Conservation (phyloP, 2,329 filamentous ascomycete species). For the Trichoderma semiorbis region DNA sequence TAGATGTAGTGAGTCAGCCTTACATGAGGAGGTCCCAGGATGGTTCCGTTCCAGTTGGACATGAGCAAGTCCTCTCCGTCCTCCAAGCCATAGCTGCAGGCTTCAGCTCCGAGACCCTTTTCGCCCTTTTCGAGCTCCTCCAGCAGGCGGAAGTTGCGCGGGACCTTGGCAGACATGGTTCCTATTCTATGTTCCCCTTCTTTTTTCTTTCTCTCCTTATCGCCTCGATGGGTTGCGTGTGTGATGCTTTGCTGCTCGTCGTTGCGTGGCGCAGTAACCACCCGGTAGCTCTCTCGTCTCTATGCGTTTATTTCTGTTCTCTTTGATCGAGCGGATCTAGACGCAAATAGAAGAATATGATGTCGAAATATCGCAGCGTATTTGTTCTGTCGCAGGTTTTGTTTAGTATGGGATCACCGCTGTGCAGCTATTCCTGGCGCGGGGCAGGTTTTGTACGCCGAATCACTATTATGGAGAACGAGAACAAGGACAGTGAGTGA, state of each 20-base stretch:
- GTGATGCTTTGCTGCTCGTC: background rate
- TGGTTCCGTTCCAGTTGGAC: constrained; percentile 98
- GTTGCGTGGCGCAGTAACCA: background rate
- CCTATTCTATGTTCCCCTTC: background rate
- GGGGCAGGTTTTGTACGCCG: constrained; percentile 23
- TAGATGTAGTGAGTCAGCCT: background rate
- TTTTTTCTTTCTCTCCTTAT: background rate
- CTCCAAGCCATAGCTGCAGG: constrained; percentile 93
- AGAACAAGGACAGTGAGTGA: background rate
- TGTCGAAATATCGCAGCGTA: background rate
- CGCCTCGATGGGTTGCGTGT: background rate
- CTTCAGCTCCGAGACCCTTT: constrained; percentile 93
- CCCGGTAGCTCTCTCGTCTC: background rate
- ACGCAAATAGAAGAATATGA: background rate
- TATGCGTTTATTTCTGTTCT: background rate
- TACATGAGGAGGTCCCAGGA: constrained; percentile 93
- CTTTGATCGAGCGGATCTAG: background rate
- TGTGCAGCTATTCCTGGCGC: constrained; percentile 10
- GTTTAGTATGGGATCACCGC: background rate
- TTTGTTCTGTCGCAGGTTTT: background rate
- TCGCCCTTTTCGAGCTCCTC: constrained; percentile 99
- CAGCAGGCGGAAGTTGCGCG: constrained; percentile 91
- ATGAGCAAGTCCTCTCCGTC: constrained; percentile 93
- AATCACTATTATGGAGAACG: constrained; percentile 12
- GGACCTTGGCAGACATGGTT: constrained; percentile 59